Evolutionary conservation across 163 green algal genomes (phyloP).

Genomic region (Coccomyxa subellipsoidea): DNA sequence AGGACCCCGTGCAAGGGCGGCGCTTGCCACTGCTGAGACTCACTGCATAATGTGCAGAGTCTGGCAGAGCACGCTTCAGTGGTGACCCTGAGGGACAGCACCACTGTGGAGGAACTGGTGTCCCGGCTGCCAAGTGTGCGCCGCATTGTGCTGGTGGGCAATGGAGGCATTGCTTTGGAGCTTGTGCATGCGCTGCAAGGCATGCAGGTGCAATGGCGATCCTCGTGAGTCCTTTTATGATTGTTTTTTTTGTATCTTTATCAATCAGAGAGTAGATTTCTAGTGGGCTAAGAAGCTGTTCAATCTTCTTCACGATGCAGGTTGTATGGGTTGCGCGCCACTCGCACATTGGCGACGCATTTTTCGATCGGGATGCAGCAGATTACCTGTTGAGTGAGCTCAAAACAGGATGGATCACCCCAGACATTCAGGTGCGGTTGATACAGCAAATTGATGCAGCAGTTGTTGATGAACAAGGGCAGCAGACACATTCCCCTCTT

Average conservation of each 20-base stretch:
- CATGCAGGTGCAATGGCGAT: slow-evolving; percentile 7
- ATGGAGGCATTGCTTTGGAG: slow-evolving; percentile 83
- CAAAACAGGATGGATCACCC: not conserved
- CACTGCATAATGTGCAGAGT: slow-evolving; percentile 17
- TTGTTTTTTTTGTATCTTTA: too few species aligned
- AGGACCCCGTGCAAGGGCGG: too few species aligned
- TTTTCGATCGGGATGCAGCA: slow-evolving; percentile 84
- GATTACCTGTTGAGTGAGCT: slow-evolving; percentile 66
- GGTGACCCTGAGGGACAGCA: slow-evolving; percentile 66
- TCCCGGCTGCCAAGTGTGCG: slow-evolving; percentile 29
- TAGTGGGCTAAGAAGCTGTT: not conserved
- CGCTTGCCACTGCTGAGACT: not conserved
- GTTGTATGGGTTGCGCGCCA: slow-evolving; percentile 79
- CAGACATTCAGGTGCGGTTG: not conserved
- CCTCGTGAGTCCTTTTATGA: too few species aligned
- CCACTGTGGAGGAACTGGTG: slow-evolving; percentile 53
- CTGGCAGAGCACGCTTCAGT: slow-evolving; percentile 33
- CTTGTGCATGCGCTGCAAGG: slow-evolving; percentile 46
- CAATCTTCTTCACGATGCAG: slow-evolving; percentile 33
- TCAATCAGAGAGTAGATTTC: not conserved
- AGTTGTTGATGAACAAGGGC: too few species aligned
- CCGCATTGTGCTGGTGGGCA: slow-evolving; percentile 66
- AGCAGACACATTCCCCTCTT: too few species aligned
- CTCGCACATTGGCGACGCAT: slow-evolving; percentile 79
- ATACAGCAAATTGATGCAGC: too few species aligned